Conservation (phyloP, 129 eudicot genomes). For the Tagetes erecta region DNA sequence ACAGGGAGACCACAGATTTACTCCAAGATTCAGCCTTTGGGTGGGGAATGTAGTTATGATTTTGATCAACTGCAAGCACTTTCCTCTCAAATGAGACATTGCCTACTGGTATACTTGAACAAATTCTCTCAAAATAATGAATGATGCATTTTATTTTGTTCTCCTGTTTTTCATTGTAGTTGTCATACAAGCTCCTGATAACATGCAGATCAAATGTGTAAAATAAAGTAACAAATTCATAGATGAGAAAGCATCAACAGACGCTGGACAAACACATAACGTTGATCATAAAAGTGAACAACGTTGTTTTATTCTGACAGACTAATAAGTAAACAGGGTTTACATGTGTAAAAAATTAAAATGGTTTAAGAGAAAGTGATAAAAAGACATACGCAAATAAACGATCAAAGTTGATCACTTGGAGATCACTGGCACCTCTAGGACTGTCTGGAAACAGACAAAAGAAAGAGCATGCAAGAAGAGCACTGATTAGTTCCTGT, state of each 20-base stretch:
- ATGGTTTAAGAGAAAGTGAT: conserved; percentile 10
- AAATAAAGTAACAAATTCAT: not conserved
- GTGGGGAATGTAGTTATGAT: conserved; percentile 36
- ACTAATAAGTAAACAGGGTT: not conserved
- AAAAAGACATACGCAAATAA: conserved; percentile 78
- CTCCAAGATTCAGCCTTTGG: conserved; percentile 66
- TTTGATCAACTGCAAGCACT: conserved; percentile 60
- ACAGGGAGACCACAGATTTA: conserved; percentile 58
- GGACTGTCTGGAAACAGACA: conserved; percentile 72
- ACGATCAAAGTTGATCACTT: conserved; percentile 74
- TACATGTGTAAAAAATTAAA: conserved; percentile 7
- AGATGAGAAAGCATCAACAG: conserved; percentile 6
- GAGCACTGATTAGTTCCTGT: conserved; percentile 89
- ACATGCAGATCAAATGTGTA: conserved; percentile 26
- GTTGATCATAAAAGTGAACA: conserved; percentile 16
- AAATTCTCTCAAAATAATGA: conserved; percentile 83
- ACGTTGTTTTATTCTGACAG: not conserved
- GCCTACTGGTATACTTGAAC: conserved; percentile 61
- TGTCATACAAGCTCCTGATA: conserved; percentile 72
- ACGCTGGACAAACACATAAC: not conserved
- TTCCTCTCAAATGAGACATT: conserved; percentile 79
- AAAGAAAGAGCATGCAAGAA: conserved; percentile 81
- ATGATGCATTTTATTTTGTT: conserved; percentile 76
- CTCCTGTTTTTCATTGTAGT: conserved; percentile 56
- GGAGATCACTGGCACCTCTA: conserved; percentile 86